Conservation (phyloP, 2,329 filamentous ascomycete genomes). For the Aspergillus sp. region DNA sequence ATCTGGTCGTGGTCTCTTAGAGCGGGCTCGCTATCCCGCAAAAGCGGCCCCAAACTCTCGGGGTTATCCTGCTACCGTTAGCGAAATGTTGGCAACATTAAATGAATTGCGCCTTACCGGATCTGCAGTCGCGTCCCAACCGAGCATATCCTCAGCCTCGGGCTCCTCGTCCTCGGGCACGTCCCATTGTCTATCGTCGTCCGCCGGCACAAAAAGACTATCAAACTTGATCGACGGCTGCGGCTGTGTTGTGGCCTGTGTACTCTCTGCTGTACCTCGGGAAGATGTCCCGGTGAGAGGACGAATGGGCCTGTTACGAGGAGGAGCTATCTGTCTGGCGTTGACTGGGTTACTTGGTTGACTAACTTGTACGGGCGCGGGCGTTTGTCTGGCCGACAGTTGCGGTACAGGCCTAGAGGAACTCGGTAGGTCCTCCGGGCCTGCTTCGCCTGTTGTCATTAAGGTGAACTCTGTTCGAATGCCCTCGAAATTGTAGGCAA, state of each 20-base stretch:
- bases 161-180: conserved; percentile 56
- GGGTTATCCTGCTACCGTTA: conserved; percentile 28
- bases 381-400: conserved; percentile 41
- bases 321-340: conserved; percentile 31
- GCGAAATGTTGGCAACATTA: not conserved
- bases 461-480: conserved; percentile 61
- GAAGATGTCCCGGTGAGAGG: conserved; percentile 33
- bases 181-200: conserved; percentile 62
- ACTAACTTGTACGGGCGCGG: conserved; percentile 27
- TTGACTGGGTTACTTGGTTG: conserved; percentile 14
- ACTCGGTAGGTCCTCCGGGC: conserved; percentile 34
- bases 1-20: conserved; percentile 17
- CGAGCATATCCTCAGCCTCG: conserved; percentile 60
- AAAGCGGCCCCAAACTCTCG: conserved; percentile 24
- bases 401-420: conserved; percentile 42
- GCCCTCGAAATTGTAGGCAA: conserved; percentile 58
- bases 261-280: conserved; percentile 14
- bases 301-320: conserved; percentile 31
- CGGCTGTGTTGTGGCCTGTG: conserved; percentile 14
- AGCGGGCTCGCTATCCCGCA: conserved; percentile 36
- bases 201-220: conserved; percentile 61
- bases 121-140: conserved; percentile 60
- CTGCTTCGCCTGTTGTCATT: conserved; percentile 62
- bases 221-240: conserved; percentile 49
- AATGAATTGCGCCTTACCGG: conserved; percentile 33